Conservation (phyloP, 2,329 filamentous ascomycete species). For the Cladobotryum protrusum region DNA sequence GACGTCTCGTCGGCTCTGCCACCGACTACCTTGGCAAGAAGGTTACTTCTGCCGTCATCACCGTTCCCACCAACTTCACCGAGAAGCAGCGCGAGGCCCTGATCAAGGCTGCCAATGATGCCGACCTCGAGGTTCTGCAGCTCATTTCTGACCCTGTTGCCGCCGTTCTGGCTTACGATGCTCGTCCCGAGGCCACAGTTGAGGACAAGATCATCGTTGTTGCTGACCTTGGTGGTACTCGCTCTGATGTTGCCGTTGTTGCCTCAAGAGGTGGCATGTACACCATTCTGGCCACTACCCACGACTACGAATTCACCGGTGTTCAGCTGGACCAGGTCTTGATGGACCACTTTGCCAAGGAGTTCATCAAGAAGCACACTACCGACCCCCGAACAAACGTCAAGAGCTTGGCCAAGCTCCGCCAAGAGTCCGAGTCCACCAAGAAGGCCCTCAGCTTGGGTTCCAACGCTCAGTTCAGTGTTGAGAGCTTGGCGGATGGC, state of each 20-base stretch:
- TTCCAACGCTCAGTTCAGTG: slow-evolving; percentile 81
- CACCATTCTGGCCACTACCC: slow-evolving; percentile 84
- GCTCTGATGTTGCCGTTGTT: slow-evolving; percentile 85
- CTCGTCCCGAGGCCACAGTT: slow-evolving; percentile 65
- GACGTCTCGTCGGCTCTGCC: slow-evolving; percentile 73
- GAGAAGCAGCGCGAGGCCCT: slow-evolving; percentile 82
- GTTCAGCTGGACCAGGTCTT: slow-evolving; percentile 81
- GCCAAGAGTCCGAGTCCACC: slow-evolving; percentile 80
- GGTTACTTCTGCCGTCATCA: slow-evolving; percentile 91
- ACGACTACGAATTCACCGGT: slow-evolving; percentile 93
- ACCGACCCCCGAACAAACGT: slow-evolving; percentile 78
- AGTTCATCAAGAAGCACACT: slow-evolving; percentile 96
- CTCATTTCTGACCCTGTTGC: slow-evolving; percentile 88
- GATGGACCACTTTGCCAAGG: slow-evolving; percentile 95
- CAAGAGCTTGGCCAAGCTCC: slow-evolving; percentile 82
- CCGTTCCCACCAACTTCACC: slow-evolving; percentile 87
- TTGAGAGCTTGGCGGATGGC: slow-evolving; percentile 84
- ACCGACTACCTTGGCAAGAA: slow-evolving; percentile 88
- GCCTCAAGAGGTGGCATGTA: slow-evolving; percentile 93
- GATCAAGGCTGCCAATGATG: slow-evolving; percentile 67
- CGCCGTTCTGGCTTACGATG: slow-evolving; percentile 85
- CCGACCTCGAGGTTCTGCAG: slow-evolving; percentile 84
- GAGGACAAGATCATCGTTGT: slow-evolving; percentile 88
- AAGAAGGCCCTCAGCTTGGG: slow-evolving; percentile 91
- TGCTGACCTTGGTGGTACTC: slow-evolving; percentile 85